Percentiles rank a stretch among this genome's conserved stretches.
Conservation (phyloP, 306 rosid genomes). For the Pueraria montana region DNA sequence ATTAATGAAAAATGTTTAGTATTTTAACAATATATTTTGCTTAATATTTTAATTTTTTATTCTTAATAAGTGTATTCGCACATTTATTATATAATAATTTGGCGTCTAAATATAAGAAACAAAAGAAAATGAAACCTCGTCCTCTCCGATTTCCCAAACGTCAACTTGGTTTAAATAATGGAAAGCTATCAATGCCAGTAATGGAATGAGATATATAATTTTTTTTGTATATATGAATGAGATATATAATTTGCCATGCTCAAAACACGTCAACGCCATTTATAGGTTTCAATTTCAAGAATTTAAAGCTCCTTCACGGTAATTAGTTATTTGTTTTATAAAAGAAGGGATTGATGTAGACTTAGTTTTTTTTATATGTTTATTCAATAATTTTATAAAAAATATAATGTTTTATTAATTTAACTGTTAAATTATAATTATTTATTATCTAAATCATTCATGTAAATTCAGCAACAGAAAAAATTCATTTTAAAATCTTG, state of each 20-base stretch:
- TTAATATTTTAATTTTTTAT: not conserved
- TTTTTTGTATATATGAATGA: too few species aligned
- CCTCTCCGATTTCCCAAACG: slow-evolving; percentile 37
- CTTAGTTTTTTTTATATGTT: too few species aligned
- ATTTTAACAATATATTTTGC: not conserved
- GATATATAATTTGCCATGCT: slow-evolving; percentile 1
- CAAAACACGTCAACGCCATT: not conserved
- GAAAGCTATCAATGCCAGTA: not conserved
- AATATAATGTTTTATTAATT: not conserved
- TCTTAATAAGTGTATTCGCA: not conserved
- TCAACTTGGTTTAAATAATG: slow-evolving; percentile 30
- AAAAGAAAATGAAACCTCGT: not conserved
- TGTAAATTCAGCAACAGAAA: too few species aligned
- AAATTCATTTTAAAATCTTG: not conserved
- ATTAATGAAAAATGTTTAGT: not conserved
- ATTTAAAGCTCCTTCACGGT: slow-evolving; percentile 14
- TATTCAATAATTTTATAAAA: too few species aligned
- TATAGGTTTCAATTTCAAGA: not conserved
- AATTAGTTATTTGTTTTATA: not conserved
- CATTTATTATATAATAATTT: not conserved
- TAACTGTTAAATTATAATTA: not conserved
- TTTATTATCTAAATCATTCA: not conserved
- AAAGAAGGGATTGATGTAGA: not conserved
- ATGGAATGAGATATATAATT: not conserved
- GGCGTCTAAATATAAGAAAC: not conserved